Conservation (phyloP, 108 stramenopile genomes). For the Pseudonitzschia delicatissima region DNA sequence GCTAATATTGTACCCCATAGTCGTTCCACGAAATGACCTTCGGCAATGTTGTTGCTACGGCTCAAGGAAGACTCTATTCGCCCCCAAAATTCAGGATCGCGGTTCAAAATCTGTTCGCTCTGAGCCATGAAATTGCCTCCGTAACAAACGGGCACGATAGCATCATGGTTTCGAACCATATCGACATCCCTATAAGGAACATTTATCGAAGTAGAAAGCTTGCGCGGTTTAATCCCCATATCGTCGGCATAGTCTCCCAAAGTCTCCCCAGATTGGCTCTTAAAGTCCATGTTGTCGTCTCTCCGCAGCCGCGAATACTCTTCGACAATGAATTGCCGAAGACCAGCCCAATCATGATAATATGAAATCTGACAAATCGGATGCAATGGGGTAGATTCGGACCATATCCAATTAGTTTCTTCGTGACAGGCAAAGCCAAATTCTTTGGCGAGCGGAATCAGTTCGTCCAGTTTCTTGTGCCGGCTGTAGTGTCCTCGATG, state of each 20-base stretch:
- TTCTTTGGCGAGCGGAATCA: constrained; percentile 11
- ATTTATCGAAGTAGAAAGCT: not conserved
- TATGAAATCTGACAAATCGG: not conserved
- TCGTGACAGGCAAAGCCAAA: constrained; percentile 21
- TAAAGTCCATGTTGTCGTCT: not conserved
- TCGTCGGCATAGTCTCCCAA: constrained; percentile 6
- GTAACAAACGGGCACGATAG: constrained; percentile 12
- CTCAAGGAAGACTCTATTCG: constrained; percentile 3
- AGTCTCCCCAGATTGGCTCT: not conserved
- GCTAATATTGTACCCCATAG: not conserved
- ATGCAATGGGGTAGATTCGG: not conserved
- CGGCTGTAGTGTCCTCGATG: constrained; percentile 5
- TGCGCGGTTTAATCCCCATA: not conserved
- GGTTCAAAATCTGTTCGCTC: not conserved
- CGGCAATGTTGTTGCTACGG: constrained; percentile 3
- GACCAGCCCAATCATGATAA: constrained; percentile 7
- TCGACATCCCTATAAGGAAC: too few species aligned
- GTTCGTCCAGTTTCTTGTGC: constrained; percentile 3
- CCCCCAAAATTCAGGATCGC: not conserved
- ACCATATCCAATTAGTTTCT: constrained; percentile 2
- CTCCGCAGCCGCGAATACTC: not conserved
- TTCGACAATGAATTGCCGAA: not conserved
- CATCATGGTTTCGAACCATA: too few species aligned
- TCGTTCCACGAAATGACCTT: constrained; percentile 2
- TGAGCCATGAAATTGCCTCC: constrained; percentile 6